Evolutionary conservation across 2,329 filamentous ascomycete species (phyloP).

Genomic region (Fusarium coicis): DNA sequence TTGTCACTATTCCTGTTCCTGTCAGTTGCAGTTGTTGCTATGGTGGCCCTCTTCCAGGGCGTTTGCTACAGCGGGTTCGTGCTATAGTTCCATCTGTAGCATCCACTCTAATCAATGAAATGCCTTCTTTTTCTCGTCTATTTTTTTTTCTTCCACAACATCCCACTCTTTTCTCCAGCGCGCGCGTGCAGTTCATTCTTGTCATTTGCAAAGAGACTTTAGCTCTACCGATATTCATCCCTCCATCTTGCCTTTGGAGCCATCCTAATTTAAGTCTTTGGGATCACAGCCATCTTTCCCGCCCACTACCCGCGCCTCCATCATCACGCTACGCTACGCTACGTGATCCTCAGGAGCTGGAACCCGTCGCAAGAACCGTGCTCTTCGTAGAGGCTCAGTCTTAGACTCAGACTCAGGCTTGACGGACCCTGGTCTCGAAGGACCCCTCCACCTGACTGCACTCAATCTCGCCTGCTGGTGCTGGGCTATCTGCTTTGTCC

Average conservation of each 20-base stretch:
- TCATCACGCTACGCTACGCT: conserved; percentile 37
- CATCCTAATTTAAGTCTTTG: conserved; percentile 39
- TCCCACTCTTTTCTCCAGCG: conserved; percentile 31
- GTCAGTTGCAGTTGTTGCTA: conserved; percentile 11
- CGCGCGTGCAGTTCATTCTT: conserved; percentile 3
- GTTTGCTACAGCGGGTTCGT: conserved; percentile 25
- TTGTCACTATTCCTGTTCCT: conserved; percentile 16
- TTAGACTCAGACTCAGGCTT: conserved; percentile 5
- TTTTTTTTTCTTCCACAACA: conserved; percentile 25
- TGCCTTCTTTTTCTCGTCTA: conserved; percentile 30
- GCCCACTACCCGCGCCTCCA: conserved; percentile 42
- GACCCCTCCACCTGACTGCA: conserved; percentile 42
- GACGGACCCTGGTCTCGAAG: conserved; percentile 36
- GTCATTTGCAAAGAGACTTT: conserved; percentile 1
- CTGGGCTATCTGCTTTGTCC: conserved; percentile 26
- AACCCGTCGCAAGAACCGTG: conserved; percentile 33
- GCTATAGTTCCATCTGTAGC: conserved; percentile 27
- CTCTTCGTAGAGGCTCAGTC: conserved; percentile 25
- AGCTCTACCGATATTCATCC: conserved; percentile 7
- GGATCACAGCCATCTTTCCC: conserved; percentile 42
- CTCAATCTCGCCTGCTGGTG: conserved; percentile 31
- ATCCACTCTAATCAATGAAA: conserved; percentile 29
- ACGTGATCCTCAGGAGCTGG: conserved; percentile 14
- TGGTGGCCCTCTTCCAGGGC: conserved; percentile 17
- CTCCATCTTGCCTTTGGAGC: conserved; percentile 27